Conservation (phyloP, 2,329 filamentous ascomycete genomes). For the Exophiala bonariae region DNA sequence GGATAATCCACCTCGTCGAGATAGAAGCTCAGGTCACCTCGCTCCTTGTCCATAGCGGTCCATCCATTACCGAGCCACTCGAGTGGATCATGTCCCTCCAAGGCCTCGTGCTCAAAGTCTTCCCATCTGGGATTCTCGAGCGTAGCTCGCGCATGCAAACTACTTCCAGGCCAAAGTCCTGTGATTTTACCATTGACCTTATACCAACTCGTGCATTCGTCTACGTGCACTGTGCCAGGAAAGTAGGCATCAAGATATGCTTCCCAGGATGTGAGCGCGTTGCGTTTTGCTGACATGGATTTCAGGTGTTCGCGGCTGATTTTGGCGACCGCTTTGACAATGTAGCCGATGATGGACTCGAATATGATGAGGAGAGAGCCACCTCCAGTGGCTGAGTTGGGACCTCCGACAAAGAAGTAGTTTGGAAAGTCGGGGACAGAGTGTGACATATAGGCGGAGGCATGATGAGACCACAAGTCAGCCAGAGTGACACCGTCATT, state of each 20-base stretch:
- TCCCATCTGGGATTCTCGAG: conserved; percentile 38
- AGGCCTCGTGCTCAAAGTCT: conserved; percentile 37
- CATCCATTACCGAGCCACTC: conserved; percentile 14
- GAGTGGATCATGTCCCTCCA: neutral
- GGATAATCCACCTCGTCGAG: conserved; percentile 8
- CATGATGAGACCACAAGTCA: conserved; percentile 33
- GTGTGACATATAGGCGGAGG: conserved; percentile 35
- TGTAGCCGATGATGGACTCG: conserved; percentile 13
- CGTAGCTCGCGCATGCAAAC: conserved; percentile 36
- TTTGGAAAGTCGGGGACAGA: conserved; percentile 33
- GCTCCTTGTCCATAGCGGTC: conserved; percentile 1
- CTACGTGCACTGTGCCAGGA: conserved; percentile 7
- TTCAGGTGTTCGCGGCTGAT: conserved; percentile 8
- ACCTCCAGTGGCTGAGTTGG: conserved; percentile 33
- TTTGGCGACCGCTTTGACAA: conserved; percentile 10
- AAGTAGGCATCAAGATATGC: conserved; percentile 8
- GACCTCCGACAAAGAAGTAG: conserved; percentile 32
- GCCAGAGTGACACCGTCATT: conserved; percentile 29
- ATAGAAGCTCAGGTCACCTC: conserved; percentile 13
- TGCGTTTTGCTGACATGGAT: conserved; percentile 7
- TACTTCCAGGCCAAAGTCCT: conserved; percentile 17
- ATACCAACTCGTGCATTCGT: conserved; percentile 12
- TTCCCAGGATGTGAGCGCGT: neutral
- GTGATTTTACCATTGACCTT: conserved; percentile 5
- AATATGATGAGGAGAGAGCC: conserved; percentile 16